Evolutionary conservation across 169 alveolate species (phyloP), one percentile per base, ranked within the genome.

Genomic region (Plasmodium relictum): DNA sequence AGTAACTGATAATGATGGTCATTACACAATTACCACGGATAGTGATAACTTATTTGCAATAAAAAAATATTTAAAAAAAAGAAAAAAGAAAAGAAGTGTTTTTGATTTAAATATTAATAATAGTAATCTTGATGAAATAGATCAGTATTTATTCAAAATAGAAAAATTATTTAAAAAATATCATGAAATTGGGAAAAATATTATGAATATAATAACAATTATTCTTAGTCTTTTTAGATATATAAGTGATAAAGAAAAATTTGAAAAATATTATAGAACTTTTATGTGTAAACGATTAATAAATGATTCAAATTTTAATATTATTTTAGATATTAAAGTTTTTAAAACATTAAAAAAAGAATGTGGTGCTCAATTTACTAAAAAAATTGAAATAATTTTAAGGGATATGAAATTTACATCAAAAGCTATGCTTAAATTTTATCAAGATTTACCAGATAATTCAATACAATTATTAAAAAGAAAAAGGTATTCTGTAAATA

Each of bases 351-450:
- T 80, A 22, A 80, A 80, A 80, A 80, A 65, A 80, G 90, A 80
- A 80, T 80, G 90, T 80, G 90, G 90, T 20, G 54, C 80, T n/a
- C 90, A 80, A 54, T 80, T 80, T 80, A 80, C 90, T 18, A 80
- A 80, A 65, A 80, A 80, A 68, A 80, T 80, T 37, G 90, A 80
- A 80, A 80, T 68, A n/a, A 80, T 80, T 54, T 18, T 80, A 52
- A 80, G 66, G 26, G 90, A 80, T 80, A 68, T 80, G 80, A 80
- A 68, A 69, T 16, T 50, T 68, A 66, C 90, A 68, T 44, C 83
- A 26, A 80, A 68, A 80, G 41, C 50, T n/a, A 39, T 68, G 41
- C 58, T 62, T 26, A 61, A 56, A 18, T 80, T 80, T 80, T 80
- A 80, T 61, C 37, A 68, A 6, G 71, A 65, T 12, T 41, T 41